These are phyloP conservation scores for Vitis hybrid DNA, from an alignment of 177 flowering plant genomes.

Conservation along the genomic window DNA sequence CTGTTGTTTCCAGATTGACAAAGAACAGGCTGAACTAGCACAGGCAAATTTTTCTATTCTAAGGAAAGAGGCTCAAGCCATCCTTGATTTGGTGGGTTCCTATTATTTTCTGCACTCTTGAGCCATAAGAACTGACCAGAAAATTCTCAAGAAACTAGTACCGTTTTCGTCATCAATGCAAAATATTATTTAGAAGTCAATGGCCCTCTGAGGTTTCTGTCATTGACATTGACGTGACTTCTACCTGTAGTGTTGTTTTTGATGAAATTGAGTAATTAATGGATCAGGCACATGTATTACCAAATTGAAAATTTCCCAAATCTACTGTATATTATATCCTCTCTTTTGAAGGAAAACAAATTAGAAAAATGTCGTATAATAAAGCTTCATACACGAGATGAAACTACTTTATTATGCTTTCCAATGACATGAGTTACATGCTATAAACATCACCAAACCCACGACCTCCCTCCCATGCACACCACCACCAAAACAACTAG, in stretches of 20 bases:
- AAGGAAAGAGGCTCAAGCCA: constrained; percentile 80
- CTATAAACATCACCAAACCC: too few relatives aligned
- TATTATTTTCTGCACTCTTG: neutral
- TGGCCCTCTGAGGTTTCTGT: neutral
- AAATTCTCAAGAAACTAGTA: neutral
- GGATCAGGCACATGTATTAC: neutral
- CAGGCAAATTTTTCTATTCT: constrained; percentile 78
- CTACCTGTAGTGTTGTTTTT: neutral
- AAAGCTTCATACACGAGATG: too few relatives aligned
- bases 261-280: neutral
- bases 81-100: constrained; percentile 75
- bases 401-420: too few relatives aligned
- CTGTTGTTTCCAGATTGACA: constrained; percentile 58
- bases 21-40: constrained; percentile 83
- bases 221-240: neutral
- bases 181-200: neutral
- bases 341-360: too few relatives aligned
- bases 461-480: too few relatives aligned
- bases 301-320: neutral
- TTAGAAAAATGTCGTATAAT: too few relatives aligned
- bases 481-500: too few relatives aligned
- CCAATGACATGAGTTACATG: too few relatives aligned
- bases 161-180: neutral
- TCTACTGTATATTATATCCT: too few relatives aligned
- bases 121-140: neutral